Conservation (phyloP, 129 eudicot genomes). For the Sambucus nigra region DNA sequence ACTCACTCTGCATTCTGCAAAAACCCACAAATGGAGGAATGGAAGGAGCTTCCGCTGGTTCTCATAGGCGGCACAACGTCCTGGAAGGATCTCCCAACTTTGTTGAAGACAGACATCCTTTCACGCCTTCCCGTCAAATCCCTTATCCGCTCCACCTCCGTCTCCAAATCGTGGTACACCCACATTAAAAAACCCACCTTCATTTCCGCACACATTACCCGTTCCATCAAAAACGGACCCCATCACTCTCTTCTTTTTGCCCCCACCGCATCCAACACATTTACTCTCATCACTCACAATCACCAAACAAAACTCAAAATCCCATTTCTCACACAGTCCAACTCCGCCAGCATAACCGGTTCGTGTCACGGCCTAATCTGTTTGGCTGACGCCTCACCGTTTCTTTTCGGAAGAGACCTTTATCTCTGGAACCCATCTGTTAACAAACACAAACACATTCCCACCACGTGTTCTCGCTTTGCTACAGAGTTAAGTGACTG, state of each 20-base stretch:
- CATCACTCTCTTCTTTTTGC: neutral
- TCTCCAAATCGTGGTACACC: slow-evolving; percentile 12
- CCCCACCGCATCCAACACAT: neutral
- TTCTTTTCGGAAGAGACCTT: neutral
- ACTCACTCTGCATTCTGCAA: too few relatives aligned
- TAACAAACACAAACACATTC: neutral
- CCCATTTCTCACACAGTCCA: neutral
- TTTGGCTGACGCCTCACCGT: neutral
- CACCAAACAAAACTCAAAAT: neutral
- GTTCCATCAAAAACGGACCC: neutral
- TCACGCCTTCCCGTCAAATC: slow-evolving; percentile 9
- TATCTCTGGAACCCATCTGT: slow-evolving; percentile 6
- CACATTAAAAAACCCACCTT: slow-evolving; percentile 3
- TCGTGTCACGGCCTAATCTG: slow-evolving; percentile 7
- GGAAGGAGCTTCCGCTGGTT: neutral
- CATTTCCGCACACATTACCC: slow-evolving; percentile 4
- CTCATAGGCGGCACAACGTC: neutral
- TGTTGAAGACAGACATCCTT: neutral
- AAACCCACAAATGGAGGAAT: neutral
- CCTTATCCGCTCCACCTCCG: neutral
- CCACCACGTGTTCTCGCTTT: neutral
- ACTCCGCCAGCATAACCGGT: neutral
- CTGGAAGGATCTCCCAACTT: neutral
- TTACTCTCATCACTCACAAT: neutral
- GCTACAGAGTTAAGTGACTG: neutral